Evolutionary conservation across 495 filamentous ascomycete genomes (phyloP).

Genomic region (Neurospora sp.): DNA sequence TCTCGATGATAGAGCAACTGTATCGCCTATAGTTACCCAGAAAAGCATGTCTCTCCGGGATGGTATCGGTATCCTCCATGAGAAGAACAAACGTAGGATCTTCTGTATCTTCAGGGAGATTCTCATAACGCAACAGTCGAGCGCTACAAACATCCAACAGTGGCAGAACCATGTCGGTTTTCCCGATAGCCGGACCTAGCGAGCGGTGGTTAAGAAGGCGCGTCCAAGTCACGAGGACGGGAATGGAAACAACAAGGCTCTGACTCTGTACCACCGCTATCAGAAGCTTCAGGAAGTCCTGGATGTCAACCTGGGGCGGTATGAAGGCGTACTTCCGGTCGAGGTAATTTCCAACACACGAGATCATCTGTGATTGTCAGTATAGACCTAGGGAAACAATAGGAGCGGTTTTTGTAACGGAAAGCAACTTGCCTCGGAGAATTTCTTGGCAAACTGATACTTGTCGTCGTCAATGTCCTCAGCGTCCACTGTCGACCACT

Average conservation of each 20-base stretch:
- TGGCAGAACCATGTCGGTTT: slow-evolving; percentile 58
- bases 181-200: slow-evolving; percentile 52
- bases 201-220: slow-evolving; percentile 59
- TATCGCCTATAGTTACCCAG: slow-evolving; percentile 94
- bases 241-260: slow-evolving; percentile 87
- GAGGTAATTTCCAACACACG: slow-evolving; percentile 72
- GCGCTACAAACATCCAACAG: slow-evolving; percentile 72
- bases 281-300: slow-evolving; percentile 70
- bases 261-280: slow-evolving; percentile 69
- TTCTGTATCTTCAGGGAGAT: slow-evolving; percentile 66
- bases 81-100: slow-evolving; percentile 74
- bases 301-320: slow-evolving; percentile 47
- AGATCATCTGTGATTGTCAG: slow-evolving; percentile 54
- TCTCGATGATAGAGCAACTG: slow-evolving; percentile 74
- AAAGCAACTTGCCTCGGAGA: slow-evolving; percentile 62
- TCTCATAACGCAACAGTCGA: slow-evolving; percentile 74
- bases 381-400: not conserved
- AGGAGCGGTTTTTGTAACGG: not conserved
- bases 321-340: slow-evolving; percentile 60
- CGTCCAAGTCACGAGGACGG: slow-evolving; percentile 81
- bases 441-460: slow-evolving; percentile 84
- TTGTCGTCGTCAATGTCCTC: slow-evolving; percentile 79
- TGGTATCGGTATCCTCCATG: slow-evolving; percentile 85
- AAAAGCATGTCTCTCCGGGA: slow-evolving; percentile 91
- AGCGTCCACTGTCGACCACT: slow-evolving; percentile 73